phyloP scores from a whole-genome alignment of 2,329 filamentous ascomycete genomes.

The Dactylellina haptotyla region DNA sequence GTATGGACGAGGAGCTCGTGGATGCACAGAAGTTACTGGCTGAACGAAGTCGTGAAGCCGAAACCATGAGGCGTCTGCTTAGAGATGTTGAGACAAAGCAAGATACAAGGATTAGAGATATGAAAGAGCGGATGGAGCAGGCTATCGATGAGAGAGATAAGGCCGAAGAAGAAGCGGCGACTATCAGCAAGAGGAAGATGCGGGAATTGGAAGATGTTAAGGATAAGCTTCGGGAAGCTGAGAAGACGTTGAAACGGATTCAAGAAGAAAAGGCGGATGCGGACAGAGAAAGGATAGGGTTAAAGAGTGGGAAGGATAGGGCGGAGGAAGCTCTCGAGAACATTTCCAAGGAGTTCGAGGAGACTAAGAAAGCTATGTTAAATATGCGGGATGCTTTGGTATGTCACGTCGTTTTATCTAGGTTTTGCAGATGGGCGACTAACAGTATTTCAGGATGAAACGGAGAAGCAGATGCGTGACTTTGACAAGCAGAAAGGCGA shows the following conservation, averaged over 20 bases:
- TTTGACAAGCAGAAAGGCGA: slow-evolving; percentile 83
- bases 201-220: slow-evolving; percentile 89
- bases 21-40: slow-evolving; percentile 87
- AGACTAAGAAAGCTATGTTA: slow-evolving; percentile 79
- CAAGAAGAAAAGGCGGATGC: slow-evolving; percentile 81
- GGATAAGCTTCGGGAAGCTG: slow-evolving; percentile 79
- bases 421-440: slow-evolving; percentile 5
- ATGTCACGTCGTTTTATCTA: slow-evolving; percentile 1
- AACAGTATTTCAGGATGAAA: slow-evolving; percentile 70
- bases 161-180: slow-evolving; percentile 87
- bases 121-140: slow-evolving; percentile 86
- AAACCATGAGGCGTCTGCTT: slow-evolving; percentile 91
- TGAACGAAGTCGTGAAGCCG: slow-evolving; percentile 88
- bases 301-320: slow-evolving; percentile 77
- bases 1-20: slow-evolving; percentile 87
- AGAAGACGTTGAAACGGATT: slow-evolving; percentile 77
- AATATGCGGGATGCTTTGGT: slow-evolving; percentile 78
- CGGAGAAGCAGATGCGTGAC: slow-evolving; percentile 84
- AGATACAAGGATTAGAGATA: slow-evolving; percentile 83
- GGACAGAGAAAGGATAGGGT: slow-evolving; percentile 76
- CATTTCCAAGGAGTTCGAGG: slow-evolving; percentile 76
- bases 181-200: slow-evolving; percentile 76
- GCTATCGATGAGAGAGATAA: slow-evolving; percentile 94
- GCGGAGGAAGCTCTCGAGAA: slow-evolving; percentile 76
- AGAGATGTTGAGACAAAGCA: slow-evolving; percentile 85